These are phyloP conservation scores for Paramecium caudatum DNA, from an alignment of 73 alveolate genomes.

Conservation along the genomic window DNA sequence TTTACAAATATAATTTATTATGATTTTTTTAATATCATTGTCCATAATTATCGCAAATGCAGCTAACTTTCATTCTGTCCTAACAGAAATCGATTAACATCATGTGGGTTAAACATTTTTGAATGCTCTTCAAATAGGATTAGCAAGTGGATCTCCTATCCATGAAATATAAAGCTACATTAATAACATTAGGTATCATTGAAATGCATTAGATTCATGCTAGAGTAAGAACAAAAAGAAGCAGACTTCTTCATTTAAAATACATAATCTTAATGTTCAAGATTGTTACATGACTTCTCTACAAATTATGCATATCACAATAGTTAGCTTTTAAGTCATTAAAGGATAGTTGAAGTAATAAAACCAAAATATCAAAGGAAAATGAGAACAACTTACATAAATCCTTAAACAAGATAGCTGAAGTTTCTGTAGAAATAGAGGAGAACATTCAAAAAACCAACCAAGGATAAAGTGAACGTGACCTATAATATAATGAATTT, in stretches of 20 bases:
- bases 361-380: slow-evolving; percentile 20
- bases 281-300: slow-evolving; percentile 50
- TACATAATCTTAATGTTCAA: slow-evolving; percentile 3
- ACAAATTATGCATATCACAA: slow-evolving; percentile 63
- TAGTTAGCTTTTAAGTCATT: background rate
- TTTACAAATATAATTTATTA: too few species aligned
- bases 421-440: slow-evolving; percentile 62
- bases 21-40: too few species aligned
- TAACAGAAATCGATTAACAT: slow-evolving; percentile 9
- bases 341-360: slow-evolving; percentile 52
- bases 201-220: background rate
- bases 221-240: slow-evolving; percentile 48
- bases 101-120: slow-evolving; percentile 12
- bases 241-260: slow-evolving; percentile 23
- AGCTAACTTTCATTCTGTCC: too few species aligned
- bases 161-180: slow-evolving; percentile 27
- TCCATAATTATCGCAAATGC: too few species aligned
- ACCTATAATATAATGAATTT: slow-evolving; percentile 14
- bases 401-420: slow-evolving; percentile 60
- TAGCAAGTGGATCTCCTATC: slow-evolving; percentile 11
- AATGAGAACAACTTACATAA: slow-evolving; percentile 4
- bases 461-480: slow-evolving; percentile 39
- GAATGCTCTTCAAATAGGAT: slow-evolving; percentile 3
- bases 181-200: slow-evolving; percentile 26
- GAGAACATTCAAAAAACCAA: slow-evolving; percentile 37